A percentile compares a stretch with the other conserved stretches of the same genome.
Evolutionary conservation across 2,329 filamentous ascomycete species (phyloP).

Genomic region (Penicillium sp.): DNA sequence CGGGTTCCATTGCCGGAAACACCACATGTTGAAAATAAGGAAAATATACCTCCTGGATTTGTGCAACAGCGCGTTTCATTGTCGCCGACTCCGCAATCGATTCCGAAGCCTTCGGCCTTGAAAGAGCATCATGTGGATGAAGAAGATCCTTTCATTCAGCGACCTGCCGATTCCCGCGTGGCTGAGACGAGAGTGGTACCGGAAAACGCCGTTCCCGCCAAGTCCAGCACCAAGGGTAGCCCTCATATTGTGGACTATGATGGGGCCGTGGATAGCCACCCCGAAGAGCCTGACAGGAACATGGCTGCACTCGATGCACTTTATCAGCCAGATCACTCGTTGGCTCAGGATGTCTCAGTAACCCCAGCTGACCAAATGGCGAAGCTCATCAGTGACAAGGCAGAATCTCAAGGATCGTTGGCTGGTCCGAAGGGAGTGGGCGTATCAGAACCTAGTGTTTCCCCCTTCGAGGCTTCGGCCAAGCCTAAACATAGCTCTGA

Average conservation of each 20-base stretch:
- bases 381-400: neutral
- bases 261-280: neutral
- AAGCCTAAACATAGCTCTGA: neutral
- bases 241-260: neutral
- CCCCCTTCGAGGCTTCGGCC: neutral
- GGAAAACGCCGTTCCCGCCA: neutral
- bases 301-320: neutral
- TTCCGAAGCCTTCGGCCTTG: conserved; percentile 3
- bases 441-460: neutral
- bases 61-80: conserved; percentile 1
- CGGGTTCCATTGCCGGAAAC: conserved; percentile 6
- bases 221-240: neutral
- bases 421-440: neutral
- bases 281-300: neutral
- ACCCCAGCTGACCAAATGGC: neutral
- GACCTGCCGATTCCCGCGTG: neutral
- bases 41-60: conserved; percentile 18
- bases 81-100: conserved; percentile 1
- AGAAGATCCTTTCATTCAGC: conserved; percentile 11
- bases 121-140: conserved; percentile 9
- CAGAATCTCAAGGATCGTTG: neutral
- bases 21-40: conserved; percentile 14
- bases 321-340: neutral
- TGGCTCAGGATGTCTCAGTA: neutral
- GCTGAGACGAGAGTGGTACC: neutral